Evolutionary conservation across 371 early-diverging fungal genomes (phyloP), one percentile per base, ranked within the genome.

Genomic region (Blakeslea trispora): DNA sequence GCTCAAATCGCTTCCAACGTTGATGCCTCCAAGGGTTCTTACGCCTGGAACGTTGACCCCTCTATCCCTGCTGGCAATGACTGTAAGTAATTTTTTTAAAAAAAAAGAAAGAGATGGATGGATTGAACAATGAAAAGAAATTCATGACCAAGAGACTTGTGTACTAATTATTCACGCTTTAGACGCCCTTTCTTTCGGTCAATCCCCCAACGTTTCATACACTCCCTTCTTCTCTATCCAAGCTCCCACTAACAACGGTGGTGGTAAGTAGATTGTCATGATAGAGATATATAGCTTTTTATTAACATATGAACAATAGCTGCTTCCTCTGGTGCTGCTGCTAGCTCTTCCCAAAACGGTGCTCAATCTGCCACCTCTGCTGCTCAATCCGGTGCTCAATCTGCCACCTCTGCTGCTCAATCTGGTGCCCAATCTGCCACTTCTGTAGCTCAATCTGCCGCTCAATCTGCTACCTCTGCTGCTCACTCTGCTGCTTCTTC

Each of bases 11-110:
- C 65, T 10, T 55, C 55, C 45, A 69, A 74, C 35, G 70, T 79
- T 28, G 59, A 59, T 58, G 77, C 75, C 28, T 6, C 57, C 14
- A 17, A 57, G 28, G 57, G 64, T 34, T 39, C 63, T 21, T 76
- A 71, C 53, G 50, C 59, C 45, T 79, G 80, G 80, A 57, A 50
- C 31, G 55, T 79, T 40, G 73, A 72, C 41, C 64, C 72, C 13
- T 46, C 47, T 37, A 24, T 68, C 23, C 17, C 68, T 13, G 56
- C 71, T 34, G 80, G 72, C 40, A 61, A 28, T 42, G 68, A 69
- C 49, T 79, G 80, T 79, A 72, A 76, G 79, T 72, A 10, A n/a
- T n/a, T n/a, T n/a, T n/a, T n/a, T n/a, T n/a, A n/a, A n/a, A n/a
- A n/a, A n/a, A n/a, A n/a, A n/a, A n/a, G n/a, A n/a, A n/a, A n/a